phyloP scores from a whole-genome alignment of 2,329 filamentous ascomycete genomes.

The Colletotrichum cordylinicola region DNA sequence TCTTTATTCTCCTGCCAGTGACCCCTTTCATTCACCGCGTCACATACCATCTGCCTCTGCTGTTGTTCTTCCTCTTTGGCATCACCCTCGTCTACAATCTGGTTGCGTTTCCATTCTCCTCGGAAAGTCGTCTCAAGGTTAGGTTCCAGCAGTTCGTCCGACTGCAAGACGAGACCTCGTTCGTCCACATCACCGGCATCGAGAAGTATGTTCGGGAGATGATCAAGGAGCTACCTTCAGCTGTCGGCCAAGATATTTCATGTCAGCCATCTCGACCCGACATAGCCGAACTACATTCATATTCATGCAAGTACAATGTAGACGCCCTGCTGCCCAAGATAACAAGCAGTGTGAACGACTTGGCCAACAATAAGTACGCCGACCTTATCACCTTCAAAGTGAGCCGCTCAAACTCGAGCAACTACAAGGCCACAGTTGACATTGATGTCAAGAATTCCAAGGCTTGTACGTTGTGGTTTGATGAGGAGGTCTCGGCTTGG shows the following conservation, averaged over 20 bases:
- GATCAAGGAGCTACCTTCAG: constrained; percentile 73
- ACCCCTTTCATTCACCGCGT: constrained; percentile 88
- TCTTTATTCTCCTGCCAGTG: constrained; percentile 76
- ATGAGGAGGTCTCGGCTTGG: constrained; percentile 69
- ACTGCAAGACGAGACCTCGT: constrained; percentile 68
- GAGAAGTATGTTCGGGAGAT: constrained; percentile 71
- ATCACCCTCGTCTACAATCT: constrained; percentile 83
- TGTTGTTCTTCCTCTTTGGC: constrained; percentile 73
- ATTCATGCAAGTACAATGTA: constrained; percentile 72
- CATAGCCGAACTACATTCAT: constrained; percentile 39
- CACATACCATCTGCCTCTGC: constrained; percentile 79
- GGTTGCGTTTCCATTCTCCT: constrained; percentile 85
- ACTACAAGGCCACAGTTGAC: constrained; percentile 64
- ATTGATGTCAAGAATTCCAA: constrained; percentile 79
- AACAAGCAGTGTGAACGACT: constrained; percentile 39
- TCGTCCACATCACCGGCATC: constrained; percentile 72
- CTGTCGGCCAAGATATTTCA: constrained; percentile 62
- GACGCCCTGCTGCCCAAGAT: constrained; percentile 60
- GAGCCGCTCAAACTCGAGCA: constrained; percentile 35
- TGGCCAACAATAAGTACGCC: constrained; percentile 44
- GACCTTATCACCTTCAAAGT: constrained; percentile 73
- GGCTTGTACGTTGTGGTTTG: constrained; percentile 76
- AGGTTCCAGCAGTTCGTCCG: constrained; percentile 86
- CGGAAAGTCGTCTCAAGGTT: constrained; percentile 79
- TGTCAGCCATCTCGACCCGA: not conserved